phyloP scores from a whole-genome alignment of 805 yeast species.

The Limtongia smithiae region DNA sequence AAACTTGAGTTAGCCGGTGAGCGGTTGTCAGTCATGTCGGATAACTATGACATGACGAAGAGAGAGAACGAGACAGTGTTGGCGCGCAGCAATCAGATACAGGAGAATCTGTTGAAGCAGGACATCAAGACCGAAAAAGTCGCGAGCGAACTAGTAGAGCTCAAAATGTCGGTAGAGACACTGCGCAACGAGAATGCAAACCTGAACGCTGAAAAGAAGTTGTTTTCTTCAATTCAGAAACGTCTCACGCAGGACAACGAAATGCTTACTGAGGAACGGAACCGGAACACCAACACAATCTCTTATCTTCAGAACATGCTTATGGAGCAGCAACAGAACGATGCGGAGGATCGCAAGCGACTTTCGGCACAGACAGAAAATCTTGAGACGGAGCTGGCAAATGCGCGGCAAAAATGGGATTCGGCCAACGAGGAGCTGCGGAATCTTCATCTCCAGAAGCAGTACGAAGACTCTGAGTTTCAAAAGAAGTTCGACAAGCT shows the following conservation, averaged over 20 bases:
- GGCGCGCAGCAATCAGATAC: conserved; percentile 41
- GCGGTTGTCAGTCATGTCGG: conserved; percentile 44
- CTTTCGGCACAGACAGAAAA: conserved; percentile 49
- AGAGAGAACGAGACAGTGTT: conserved; percentile 48
- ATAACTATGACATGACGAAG: conserved; percentile 42
- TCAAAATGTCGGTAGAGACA: conserved; percentile 47
- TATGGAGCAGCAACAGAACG: conserved; percentile 56
- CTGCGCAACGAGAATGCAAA: conserved; percentile 47
- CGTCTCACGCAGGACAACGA: conserved; percentile 53
- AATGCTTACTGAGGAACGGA: conserved; percentile 55
- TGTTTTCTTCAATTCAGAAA: conserved; percentile 49
- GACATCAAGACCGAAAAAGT: conserved; percentile 49
- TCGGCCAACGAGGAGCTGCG: conserved; percentile 52
- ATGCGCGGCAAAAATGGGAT: conserved; percentile 46
- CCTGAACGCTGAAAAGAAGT: conserved; percentile 52
- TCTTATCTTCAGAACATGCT: conserved; percentile 58
- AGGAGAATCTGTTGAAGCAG: conserved; percentile 44
- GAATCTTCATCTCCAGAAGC: conserved; percentile 51
- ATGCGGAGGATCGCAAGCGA: conserved; percentile 49
- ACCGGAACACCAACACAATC: conserved; percentile 54
- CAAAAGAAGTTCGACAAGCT: conserved; percentile 55
- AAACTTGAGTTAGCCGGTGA: conserved; percentile 53
- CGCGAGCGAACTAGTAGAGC: conserved; percentile 54
- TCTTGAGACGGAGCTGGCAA: conserved; percentile 47
- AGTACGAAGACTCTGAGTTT: conserved; percentile 52